Conservation (phyloP, 768 basidiomycete genomes). For the Hemileccinum rubropunctum region DNA sequence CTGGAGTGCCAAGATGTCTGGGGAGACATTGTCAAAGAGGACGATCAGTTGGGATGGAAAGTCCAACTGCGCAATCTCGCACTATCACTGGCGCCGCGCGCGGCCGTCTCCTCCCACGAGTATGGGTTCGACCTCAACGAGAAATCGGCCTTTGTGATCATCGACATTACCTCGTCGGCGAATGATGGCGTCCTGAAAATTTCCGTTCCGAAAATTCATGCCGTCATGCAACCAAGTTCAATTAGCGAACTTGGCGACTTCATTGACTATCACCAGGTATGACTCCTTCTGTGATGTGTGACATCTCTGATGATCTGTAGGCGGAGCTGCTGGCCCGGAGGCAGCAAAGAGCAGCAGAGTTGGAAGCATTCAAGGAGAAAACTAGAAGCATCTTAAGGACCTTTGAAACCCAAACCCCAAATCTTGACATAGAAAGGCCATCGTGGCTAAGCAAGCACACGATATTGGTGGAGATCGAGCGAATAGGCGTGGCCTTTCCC, state of each 20-base stretch:
- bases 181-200: constrained; percentile 46
- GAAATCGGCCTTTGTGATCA: constrained; percentile 78
- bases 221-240: constrained; percentile 92
- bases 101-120: constrained; percentile 33
- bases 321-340: constrained; percentile 71
- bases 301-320: constrained; percentile 36
- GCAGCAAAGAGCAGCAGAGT: constrained; percentile 72
- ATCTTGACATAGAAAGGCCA: constrained; percentile 20
- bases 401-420: constrained; percentile 60
- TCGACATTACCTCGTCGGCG: constrained; percentile 60
- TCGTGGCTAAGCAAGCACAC: constrained; percentile 58
- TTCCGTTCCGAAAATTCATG: constrained; percentile 74
- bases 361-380: constrained; percentile 83
- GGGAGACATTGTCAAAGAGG: constrained; percentile 51
- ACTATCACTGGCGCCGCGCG: constrained; percentile 75
- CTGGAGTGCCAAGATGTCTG: constrained; percentile 75
- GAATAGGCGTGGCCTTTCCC: constrained; percentile 91
- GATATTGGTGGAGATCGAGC: constrained; percentile 53
- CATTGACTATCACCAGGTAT: constrained; percentile 78
- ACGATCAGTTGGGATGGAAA: constrained; percentile 56
- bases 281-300: neutral
- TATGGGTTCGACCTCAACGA: constrained; percentile 55
- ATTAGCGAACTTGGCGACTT: constrained; percentile 90
- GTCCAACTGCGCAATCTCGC: constrained; percentile 71
- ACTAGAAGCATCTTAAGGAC: constrained; percentile 69